Evolutionary conservation across 352 stramenopile species (phyloP), one percentile per base, ranked within the genome.

Genomic region (Pythium rhizo-oryzae): DNA sequence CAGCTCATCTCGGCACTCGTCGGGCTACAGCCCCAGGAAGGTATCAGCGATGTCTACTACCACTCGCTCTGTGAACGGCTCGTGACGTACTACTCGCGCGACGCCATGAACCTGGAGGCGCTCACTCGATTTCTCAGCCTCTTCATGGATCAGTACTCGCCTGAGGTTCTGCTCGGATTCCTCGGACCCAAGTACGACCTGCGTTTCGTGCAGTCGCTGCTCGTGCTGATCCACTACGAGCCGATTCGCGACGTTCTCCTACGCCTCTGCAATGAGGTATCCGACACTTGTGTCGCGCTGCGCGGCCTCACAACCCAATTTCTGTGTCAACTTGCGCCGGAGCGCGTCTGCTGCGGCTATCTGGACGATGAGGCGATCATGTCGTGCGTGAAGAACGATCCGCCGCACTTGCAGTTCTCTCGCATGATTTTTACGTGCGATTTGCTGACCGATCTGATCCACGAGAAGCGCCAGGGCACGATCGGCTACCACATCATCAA

Each of bases 351-450:
- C 44, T 59, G 37, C 35, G 53, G 53, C 3, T 52, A 52, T 15
- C 33, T 61, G 5, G 46, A 67, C n/a, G 47, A 69, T 24, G 46
- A 64, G 1, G 24, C 35, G 28, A 33, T 73, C 44, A 21, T 44
- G n/a, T 50, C 30, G 8, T 24, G 25, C 16, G 18, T 60, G 37
- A 28, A 28, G n/a, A 35, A 78, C 1, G 82, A 90, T 39, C 52
- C 71, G 9, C 63, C 65, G 13, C 81, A 90, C 58, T 51, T 87
- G 13, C 67, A 65, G 35, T 93, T 93, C 59, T 68, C 80, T 1
- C 82, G 84, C 12, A 92, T 93, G 85, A 46, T 93, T 21, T 92
- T 90, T 70, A 91, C 83, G 30, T 93, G 85, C 54, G 85, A 93
- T 61, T 69, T 93, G 57, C 56, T 93, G 19, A 93, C 85, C 0